phyloP scores from a whole-genome alignment of 1,139 yeast genomes.

The Scheffersomyces segobiensis region DNA sequence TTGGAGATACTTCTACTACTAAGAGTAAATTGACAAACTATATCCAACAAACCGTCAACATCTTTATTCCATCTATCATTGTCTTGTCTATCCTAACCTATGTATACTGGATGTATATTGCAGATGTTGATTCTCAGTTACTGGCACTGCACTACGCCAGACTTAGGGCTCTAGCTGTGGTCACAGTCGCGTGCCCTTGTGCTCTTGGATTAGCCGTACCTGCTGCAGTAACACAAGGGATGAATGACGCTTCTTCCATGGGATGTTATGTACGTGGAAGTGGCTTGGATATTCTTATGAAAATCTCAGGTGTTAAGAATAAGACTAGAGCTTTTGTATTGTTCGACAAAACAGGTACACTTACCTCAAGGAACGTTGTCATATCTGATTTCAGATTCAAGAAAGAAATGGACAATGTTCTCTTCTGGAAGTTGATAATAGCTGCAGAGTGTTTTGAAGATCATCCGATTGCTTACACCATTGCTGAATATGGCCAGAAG shows the following conservation, averaged over 20 bases:
- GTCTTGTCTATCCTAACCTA: background rate
- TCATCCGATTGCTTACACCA: background rate
- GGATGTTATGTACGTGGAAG: background rate
- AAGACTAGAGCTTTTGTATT: background rate
- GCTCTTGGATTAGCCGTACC: background rate
- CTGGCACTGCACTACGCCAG: background rate
- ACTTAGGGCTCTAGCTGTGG: background rate
- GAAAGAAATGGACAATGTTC: background rate
- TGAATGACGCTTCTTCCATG: background rate
- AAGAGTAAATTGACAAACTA: background rate
- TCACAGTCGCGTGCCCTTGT: background rate
- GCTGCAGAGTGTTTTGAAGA: background rate
- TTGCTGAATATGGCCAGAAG: background rate
- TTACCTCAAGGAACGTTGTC: background rate
- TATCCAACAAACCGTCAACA: background rate
- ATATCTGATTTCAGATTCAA: background rate
- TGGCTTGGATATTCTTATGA: background rate
- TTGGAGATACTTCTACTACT: background rate
- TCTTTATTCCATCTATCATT: background rate
- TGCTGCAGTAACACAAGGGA: background rate
- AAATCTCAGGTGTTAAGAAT: background rate
- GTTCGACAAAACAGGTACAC: background rate
- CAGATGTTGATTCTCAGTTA: background rate
- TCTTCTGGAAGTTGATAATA: background rate
- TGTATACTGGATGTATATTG: background rate